phyloP scores from a whole-genome alignment of 2,329 filamentous ascomycete genomes.

The Leptographium radiaticola region DNA sequence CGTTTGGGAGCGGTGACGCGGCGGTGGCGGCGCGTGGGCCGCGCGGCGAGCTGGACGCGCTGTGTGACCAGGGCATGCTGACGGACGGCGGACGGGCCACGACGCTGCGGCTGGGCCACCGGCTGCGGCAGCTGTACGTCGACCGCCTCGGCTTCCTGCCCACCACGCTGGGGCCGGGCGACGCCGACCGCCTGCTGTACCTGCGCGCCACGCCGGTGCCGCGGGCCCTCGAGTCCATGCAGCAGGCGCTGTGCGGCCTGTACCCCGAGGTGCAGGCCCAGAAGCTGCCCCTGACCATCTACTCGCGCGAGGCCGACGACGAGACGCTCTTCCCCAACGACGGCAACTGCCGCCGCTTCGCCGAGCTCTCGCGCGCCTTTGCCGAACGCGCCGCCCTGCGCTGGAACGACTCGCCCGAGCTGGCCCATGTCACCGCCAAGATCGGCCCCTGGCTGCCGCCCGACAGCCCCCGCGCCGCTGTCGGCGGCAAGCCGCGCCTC shows the following conservation, averaged over 20 bases:
- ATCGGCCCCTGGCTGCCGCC: conserved; percentile 80
- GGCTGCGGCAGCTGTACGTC: conserved; percentile 60
- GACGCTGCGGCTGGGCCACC: conserved; percentile 53
- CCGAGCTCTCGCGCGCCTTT: conserved; percentile 55
- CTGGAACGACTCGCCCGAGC: conserved; percentile 68
- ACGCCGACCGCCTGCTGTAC: conserved; percentile 45
- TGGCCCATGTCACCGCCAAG: conserved; percentile 67
- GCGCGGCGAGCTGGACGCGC: conserved; percentile 55
- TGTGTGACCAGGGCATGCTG: conserved; percentile 70
- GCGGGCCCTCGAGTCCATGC: conserved; percentile 63
- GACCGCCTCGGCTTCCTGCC: conserved; percentile 64
- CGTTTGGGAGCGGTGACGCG: conserved; percentile 59
- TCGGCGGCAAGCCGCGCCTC: conserved; percentile 72
- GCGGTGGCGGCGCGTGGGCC: conserved; percentile 57
- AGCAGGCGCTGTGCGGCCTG: conserved; percentile 62
- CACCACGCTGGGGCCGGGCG: conserved; percentile 27
- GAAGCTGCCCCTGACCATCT: conserved; percentile 41
- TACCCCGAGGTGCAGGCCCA: conserved; percentile 41
- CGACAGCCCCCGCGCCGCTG: conserved; percentile 52
- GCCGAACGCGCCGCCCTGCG: conserved; percentile 56
- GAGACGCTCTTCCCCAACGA: conserved; percentile 77
- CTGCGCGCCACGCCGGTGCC: conserved; percentile 63
- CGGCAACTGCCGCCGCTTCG: conserved; percentile 58
- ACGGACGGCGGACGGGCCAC: conserved; percentile 64
- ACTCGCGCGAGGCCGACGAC: conserved; percentile 50